Conservation (phyloP, 2,329 filamentous ascomycete genomes). For the Ceratocystis eucalypticola region DNA sequence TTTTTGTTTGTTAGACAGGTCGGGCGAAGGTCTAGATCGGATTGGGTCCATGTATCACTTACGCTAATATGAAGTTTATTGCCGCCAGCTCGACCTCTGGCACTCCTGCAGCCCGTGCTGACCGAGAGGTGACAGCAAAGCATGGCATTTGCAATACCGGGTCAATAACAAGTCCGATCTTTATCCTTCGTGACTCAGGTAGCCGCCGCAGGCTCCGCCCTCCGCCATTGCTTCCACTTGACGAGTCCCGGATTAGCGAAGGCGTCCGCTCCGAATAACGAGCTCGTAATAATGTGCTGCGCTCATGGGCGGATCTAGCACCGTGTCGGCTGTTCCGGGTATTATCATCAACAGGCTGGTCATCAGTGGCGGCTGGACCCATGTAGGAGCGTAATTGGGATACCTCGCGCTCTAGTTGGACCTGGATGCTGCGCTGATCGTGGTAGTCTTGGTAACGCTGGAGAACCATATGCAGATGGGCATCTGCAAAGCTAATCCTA, state of each 20-base stretch:
- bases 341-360: not conserved
- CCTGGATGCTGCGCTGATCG: slow-evolving; percentile 7
- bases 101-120: slow-evolving; percentile 2
- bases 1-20: slow-evolving; percentile 6
- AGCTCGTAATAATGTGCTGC: not conserved
- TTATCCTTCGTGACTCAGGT: slow-evolving; percentile 3
- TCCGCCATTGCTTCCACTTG: not conserved
- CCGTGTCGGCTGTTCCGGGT: not conserved
- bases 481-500: not conserved
- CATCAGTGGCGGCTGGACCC: not conserved
- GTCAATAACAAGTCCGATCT: slow-evolving; percentile 12
- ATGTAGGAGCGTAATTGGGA: slow-evolving; percentile 10
- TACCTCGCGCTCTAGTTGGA: slow-evolving; percentile 13
- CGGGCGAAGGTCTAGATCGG: not conserved
- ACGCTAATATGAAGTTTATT: slow-evolving; percentile 19
- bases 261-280: slow-evolving; percentile 13
- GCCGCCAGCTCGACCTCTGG: slow-evolving; percentile 13
- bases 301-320: not conserved
- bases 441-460: slow-evolving; percentile 18
- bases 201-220: not conserved
- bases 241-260: slow-evolving; percentile 7
- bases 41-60: not conserved
- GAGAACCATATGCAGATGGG: slow-evolving; percentile 13
- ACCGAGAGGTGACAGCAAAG: slow-evolving; percentile 11
- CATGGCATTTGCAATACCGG: slow-evolving; percentile 14